phyloP scores from a whole-genome alignment of 2,329 filamentous ascomycete species.

The Paracoccidioides lutzii region DNA sequence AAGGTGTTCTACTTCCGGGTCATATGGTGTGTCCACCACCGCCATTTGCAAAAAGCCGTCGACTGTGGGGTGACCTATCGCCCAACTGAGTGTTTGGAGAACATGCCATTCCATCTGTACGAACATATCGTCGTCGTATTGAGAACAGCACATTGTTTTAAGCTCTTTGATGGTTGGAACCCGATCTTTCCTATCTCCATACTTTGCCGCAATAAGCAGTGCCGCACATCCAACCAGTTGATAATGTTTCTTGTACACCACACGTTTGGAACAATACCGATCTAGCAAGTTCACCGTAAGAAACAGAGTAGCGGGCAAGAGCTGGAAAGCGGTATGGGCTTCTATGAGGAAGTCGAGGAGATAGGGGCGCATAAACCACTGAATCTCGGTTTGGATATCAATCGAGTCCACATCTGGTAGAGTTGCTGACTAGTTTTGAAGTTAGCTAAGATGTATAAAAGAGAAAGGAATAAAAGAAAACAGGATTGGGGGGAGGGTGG shows the following conservation, averaged over 20 bases:
- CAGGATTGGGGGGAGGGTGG: too few relatives aligned
- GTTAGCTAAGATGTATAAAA: constrained; percentile 11
- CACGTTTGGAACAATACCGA: constrained; percentile 91
- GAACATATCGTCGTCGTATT: constrained; percentile 99
- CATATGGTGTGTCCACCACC: constrained; percentile 59
- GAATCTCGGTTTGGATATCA: constrained; percentile 97
- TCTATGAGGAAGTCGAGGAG: constrained; percentile 96
- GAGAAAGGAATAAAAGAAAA: neutral
- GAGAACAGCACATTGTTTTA: constrained; percentile 97
- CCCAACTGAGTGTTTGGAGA: constrained; percentile 91
- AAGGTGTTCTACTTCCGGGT: constrained; percentile 88
- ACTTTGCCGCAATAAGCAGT: constrained; percentile 93
- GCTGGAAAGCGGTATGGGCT: constrained; percentile 85
- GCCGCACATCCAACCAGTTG: constrained; percentile 94
- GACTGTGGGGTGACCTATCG: constrained; percentile 87
- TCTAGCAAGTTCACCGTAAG: constrained; percentile 93
- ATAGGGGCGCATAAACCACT: constrained; percentile 99
- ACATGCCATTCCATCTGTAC: constrained; percentile 99
- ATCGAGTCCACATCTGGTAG: constrained; percentile 94
- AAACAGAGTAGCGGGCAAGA: constrained; percentile 90
- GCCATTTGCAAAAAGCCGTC: constrained; percentile 87
- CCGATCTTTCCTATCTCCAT: constrained; percentile 94
- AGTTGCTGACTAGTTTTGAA: constrained; percentile 53
- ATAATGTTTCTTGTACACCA: constrained; percentile 98
- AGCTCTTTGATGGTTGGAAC: constrained; percentile 96